Base-by-base conservation (phyloP, 805 yeast genomes). In the Yarrowia hollandica region DNA sequence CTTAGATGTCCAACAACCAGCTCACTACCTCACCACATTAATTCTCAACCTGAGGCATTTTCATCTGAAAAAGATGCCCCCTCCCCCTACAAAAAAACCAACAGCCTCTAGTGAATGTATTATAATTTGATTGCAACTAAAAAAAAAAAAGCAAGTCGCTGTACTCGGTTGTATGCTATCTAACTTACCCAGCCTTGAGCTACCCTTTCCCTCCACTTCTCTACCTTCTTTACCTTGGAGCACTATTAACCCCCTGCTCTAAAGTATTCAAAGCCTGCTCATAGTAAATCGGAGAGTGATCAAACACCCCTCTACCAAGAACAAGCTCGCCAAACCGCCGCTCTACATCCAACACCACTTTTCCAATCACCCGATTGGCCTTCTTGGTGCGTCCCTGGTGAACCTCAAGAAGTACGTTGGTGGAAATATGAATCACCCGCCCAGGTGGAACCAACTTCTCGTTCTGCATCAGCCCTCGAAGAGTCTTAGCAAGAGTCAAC, bases 341-440 rank as follows among this genome's bases (percentile, higher is more conserved):
- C 37, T 68, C 72, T 19, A 67, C 73, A 52, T 70, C 72, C 18
- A 66, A 37, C 11, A 70, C 62, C 3, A 64, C 60, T 9, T 64
- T 61, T n/a, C 69, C 72, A 63, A 90, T 82, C 64, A 91, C 89
- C 64, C 86, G 86, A 72, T 90, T 84, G 41, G 98, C 96, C 70
- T 99, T 99, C 70, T 94, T 94, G 0, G 98, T 91, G 71, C 83
- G 85, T 33, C 99, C 99, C 67, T 82, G 84, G 77, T 67, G 69
- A 4, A 64, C 61, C 44, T 66, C 67, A 34, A 67, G 66, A 14
- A 70, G 64, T 2, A 67, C 64, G 33, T 64, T 64, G n/a, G 71
- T 65, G 16, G 66, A 64, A 33, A 70, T 37, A 38, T 70, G 72
- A 54, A 68, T 69, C 10, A 71, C 66, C n/a, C 65, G 65, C 1